These are phyloP conservation scores for Theobroma grandiflorum DNA, from an alignment of 441 rosid species.

Conservation along the genomic window DNA sequence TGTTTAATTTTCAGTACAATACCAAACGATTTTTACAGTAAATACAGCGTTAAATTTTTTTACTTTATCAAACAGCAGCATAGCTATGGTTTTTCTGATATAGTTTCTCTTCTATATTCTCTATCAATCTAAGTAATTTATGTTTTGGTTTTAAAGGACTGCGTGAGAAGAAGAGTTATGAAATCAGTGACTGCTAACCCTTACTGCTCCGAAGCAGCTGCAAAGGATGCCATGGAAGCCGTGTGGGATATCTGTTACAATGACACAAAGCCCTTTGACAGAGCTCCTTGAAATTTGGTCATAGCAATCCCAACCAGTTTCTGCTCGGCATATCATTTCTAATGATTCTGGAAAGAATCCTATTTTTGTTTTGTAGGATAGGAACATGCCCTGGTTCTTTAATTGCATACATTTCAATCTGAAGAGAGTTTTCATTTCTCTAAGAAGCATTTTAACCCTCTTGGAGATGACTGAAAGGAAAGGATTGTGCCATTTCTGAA, in stretches of 20 bases:
- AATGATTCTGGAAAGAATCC: background rate
- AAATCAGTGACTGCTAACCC: constrained; percentile 72
- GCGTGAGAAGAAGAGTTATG: constrained; percentile 90
- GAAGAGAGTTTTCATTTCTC: background rate
- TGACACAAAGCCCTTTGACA: constrained; percentile 91
- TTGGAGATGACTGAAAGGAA: background rate
- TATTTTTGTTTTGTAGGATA: background rate
- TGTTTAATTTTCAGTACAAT: no score
- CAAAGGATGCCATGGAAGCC: constrained; percentile 92
- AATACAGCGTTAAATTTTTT: no score
- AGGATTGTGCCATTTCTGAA: constrained; percentile 20
- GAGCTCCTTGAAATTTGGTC: constrained; percentile 74
- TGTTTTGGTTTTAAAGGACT: constrained; percentile 63
- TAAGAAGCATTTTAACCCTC: background rate
- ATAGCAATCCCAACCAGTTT: background rate
- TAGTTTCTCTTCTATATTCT: background rate
- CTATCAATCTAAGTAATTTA: constrained; percentile 8
- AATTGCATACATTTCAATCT: constrained; percentile 13
- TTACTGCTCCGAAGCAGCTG: constrained; percentile 79
- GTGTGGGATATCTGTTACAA: constrained; percentile 96
- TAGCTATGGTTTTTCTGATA: background rate
- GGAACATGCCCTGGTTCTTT: background rate
- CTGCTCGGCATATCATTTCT: background rate
- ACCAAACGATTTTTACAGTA: no score
- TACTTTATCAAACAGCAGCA: no score